phyloP scores from a whole-genome alignment of 768 basidiomycete genomes.

The Amanita muscaria region DNA sequence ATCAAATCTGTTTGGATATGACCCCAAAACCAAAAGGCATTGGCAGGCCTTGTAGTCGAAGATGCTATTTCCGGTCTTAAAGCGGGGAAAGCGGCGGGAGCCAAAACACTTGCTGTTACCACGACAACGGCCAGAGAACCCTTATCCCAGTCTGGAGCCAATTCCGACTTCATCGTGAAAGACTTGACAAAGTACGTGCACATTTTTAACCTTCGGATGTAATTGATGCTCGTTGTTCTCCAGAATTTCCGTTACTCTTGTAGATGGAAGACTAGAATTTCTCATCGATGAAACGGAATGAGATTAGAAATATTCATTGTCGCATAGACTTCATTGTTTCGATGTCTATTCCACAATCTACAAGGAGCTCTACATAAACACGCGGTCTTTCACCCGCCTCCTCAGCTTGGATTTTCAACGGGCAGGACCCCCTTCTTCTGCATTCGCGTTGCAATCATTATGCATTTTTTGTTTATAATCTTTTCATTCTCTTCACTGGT shows the following conservation, averaged over 20 bases:
- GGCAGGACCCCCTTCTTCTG: not conserved
- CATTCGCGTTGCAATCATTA: not conserved
- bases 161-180: constrained; percentile 57
- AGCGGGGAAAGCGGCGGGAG: constrained; percentile 69
- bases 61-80: constrained; percentile 81
- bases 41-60: constrained; percentile 73
- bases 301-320: not conserved
- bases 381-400: too few relatives aligned
- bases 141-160: constrained; percentile 42
- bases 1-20: not conserved
- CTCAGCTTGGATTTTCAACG: too few relatives aligned
- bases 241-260: constrained; percentile 37
- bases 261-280: constrained; percentile 39
- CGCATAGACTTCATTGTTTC: not conserved
- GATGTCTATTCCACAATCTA: not conserved
- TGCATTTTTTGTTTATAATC: too few relatives aligned
- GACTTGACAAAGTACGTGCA: constrained; percentile 55
- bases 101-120: constrained; percentile 72
- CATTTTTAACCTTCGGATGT: not conserved
- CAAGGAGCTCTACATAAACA: too few relatives aligned
- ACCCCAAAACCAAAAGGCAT: not conserved
- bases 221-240: not conserved
- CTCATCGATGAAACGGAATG: constrained; percentile 27
- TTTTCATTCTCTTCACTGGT: too few relatives aligned
- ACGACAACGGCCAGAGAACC: constrained; percentile 61